A percentile compares a stretch with the other conserved stretches of the same genome.
Evolutionary conservation across 2,329 filamentous ascomycete species (phyloP).

Genomic region (Stagonosporopsis cucurbitacearum): DNA sequence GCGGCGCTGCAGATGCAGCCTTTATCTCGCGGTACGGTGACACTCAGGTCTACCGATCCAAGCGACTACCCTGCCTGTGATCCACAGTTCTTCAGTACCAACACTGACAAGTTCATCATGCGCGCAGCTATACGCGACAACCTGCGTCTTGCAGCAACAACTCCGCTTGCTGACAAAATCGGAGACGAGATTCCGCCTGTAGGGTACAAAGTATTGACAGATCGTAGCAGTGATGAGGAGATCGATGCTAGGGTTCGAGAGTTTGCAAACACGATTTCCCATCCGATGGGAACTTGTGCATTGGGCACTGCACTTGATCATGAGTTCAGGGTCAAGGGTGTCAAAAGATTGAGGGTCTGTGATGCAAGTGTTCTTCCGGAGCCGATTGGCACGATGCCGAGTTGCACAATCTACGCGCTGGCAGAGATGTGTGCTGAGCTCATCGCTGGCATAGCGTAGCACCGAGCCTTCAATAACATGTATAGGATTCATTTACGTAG

Average conservation of each 20-base stretch:
- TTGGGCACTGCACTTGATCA: not conserved
- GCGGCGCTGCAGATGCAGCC: not conserved
- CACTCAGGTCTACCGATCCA: not conserved
- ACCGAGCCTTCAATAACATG: not conserved
- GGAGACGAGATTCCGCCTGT: not conserved
- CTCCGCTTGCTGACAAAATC: not conserved
- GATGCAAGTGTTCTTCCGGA: too few species aligned
- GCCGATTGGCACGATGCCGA: too few species aligned
- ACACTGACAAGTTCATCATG: not conserved
- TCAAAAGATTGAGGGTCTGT: too few species aligned
- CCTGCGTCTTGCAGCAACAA: not conserved
- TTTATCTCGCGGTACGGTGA: not conserved
- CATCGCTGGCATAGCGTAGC: not conserved
- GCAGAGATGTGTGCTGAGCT: too few species aligned
- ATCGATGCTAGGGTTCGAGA: not conserved
- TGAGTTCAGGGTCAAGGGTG: too few species aligned
- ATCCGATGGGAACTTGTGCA: not conserved
- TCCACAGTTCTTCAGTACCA: not conserved
- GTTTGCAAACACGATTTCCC: not conserved
- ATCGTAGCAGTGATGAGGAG: not conserved
- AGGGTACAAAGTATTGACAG: not conserved
- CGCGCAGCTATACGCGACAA: not conserved
- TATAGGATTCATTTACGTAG: not conserved
- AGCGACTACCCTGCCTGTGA: not conserved
- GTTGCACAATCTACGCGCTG: too few species aligned